phyloP scores from a whole-genome alignment of 1,284 basidiomycete species.

The Puccinia novopanici region DNA sequence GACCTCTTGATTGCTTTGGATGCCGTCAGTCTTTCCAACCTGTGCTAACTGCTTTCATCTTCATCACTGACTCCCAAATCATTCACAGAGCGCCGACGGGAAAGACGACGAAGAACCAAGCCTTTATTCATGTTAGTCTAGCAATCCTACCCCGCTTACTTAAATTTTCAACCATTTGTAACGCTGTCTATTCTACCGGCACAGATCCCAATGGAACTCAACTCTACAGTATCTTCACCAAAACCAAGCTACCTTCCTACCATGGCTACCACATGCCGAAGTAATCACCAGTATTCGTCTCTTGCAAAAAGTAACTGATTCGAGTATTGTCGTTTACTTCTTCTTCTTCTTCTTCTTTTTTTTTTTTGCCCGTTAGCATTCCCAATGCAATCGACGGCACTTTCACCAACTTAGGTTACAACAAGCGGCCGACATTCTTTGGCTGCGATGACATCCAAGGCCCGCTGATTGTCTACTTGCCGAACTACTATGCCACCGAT shows the following conservation, averaged over 20 bases:
- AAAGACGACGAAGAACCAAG: background rate
- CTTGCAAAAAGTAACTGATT: background rate
- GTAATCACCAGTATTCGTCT: background rate
- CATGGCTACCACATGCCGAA: constrained; percentile 40
- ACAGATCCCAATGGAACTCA: constrained; percentile 49
- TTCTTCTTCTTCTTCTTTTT: no score
- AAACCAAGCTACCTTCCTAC: constrained; percentile 26
- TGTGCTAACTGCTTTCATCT: background rate
- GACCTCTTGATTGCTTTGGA: constrained; percentile 47
- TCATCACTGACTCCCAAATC: background rate
- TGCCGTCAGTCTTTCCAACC: constrained; percentile 26
- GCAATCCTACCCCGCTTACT: background rate
- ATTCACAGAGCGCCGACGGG: constrained; percentile 15
- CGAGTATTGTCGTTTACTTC: no score
- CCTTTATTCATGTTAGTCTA: constrained; percentile 13
- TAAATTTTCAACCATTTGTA: background rate
- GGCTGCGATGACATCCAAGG: constrained; percentile 24
- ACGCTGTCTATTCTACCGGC: background rate
- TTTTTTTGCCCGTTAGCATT: constrained; percentile 21
- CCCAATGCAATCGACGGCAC: constrained; percentile 42
- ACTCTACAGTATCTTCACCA: constrained; percentile 33
- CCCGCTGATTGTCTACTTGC: constrained; percentile 43
- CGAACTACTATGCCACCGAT: constrained; percentile 40
- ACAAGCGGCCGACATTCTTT: constrained; percentile 43
- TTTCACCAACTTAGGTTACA: constrained; percentile 34